Evolutionary conservation across 1,139 yeast species (phyloP), one percentile per base, ranked within the genome.

Genomic region (Blastobotrys ciferrii): DNA sequence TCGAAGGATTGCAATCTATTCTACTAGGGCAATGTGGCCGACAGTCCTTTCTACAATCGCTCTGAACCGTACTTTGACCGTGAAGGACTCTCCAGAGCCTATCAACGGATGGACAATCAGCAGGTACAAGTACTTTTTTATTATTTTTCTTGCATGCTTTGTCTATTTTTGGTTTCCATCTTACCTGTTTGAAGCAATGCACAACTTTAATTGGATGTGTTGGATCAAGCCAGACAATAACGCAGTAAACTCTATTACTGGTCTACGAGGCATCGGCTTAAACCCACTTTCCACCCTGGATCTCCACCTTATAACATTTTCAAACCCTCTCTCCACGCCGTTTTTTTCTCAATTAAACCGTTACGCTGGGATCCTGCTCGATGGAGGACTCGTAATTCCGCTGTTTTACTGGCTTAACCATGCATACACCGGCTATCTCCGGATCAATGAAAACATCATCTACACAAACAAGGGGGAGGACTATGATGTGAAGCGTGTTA

Each of bases 141-240:
- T 68, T 19, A 53, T 63, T 3, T 67, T 73, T 44, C 53, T 49
- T 5, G 61, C 60, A n/a, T 72, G 76, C 56, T 79, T 80, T 55
- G 46, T 70, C 17, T 81, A 77, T 66, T 76, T 69, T 58, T 81
- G 84, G 83, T 46, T 81, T 36, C 86, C 86, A 6, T 67, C 71
- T 49, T 77, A 73, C 53, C 57, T 79, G 5, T 77, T 79, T 60
- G 62, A 63, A 35, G 81, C 80, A 0, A 58, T 77, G 11, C 69
- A 77, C 1, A 62, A 67, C 13, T 80, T 80, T 66, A 76, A 75
- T 58, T 79, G 84, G 83, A 71, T 75, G 59, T 71, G 79, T 3
- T 80, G 84, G 84, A 78, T 79, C 49, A 65, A 69, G 6, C 83
- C 83, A 12, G 58, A 71, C 32, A 79, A 78, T 58, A 67, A 74